A percentile compares a stretch with the other conserved stretches of the same genome.
These are phyloP conservation scores for Jimgerdemannia lactiflua DNA, from an alignment of 192 early-diverging fungal species.

Conservation along the genomic window DNA sequence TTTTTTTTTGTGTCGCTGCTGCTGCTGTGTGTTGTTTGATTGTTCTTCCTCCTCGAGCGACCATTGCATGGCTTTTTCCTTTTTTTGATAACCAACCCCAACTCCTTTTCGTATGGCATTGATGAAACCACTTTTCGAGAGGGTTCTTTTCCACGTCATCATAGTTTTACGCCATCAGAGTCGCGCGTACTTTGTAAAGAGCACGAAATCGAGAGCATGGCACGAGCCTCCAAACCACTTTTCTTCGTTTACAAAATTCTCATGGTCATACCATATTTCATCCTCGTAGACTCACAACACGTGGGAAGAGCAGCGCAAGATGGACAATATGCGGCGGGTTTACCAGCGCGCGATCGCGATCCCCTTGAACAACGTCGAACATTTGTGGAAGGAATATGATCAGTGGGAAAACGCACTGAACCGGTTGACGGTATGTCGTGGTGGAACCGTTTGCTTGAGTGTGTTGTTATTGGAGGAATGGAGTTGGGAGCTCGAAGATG, in stretches of 20 bases:
- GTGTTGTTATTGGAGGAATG: too few relatives aligned
- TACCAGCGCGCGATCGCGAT: conserved; percentile 87
- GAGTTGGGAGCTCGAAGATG: too few relatives aligned
- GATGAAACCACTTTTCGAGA: neutral
- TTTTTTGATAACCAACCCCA: neutral
- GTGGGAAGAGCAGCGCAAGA: conserved; percentile 91
- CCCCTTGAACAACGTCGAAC: conserved; percentile 84
- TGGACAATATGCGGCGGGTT: conserved; percentile 76
- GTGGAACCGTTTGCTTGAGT: neutral
- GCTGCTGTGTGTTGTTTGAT: too few relatives aligned
- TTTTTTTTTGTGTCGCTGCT: too few relatives aligned
- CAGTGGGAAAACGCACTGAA: conserved; percentile 85
- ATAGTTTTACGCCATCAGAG: neutral
- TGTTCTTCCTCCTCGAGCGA: too few relatives aligned
- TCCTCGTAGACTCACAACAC: conserved; percentile 49
- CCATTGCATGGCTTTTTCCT: too few relatives aligned
- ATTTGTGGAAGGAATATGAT: conserved; percentile 97
- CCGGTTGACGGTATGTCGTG: conserved; percentile 65
- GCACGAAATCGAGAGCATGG: neutral
- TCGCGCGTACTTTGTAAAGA: neutral
- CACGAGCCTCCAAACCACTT: neutral
- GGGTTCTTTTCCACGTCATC: neutral
- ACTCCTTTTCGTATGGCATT: too few relatives aligned
- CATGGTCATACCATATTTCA: conserved; percentile 23
- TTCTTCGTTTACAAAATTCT: conserved; percentile 9